Conservation (phyloP, 495 filamentous ascomycete species). For the Viridothelium virens region DNA sequence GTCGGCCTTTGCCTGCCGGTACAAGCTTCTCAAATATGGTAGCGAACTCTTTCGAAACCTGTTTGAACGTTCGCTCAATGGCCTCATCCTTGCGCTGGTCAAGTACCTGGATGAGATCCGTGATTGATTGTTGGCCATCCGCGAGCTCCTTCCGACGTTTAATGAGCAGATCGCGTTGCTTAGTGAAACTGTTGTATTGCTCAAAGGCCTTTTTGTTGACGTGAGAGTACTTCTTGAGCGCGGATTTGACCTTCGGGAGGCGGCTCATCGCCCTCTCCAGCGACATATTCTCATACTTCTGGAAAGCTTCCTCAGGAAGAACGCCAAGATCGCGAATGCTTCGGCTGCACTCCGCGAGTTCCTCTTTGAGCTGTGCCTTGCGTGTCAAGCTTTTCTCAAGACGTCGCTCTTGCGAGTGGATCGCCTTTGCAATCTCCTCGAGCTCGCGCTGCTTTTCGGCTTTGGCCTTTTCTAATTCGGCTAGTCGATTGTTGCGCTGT, state of each 20-base stretch:
- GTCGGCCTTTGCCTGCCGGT: constrained; percentile 79
- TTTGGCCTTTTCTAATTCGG: constrained; percentile 34
- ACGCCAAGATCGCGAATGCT: constrained; percentile 92
- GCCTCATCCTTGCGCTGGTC: constrained; percentile 93
- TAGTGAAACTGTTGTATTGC: constrained; percentile 95
- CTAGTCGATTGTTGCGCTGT: constrained; percentile 17
- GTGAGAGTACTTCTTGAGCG: constrained; percentile 89
- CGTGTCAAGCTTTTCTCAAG: constrained; percentile 90
- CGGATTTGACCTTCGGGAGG: constrained; percentile 87
- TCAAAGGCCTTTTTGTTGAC: constrained; percentile 99
- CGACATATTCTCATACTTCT: constrained; percentile 74
- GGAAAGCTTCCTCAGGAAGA: constrained; percentile 88
- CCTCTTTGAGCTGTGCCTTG: constrained; percentile 65
- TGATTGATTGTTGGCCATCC: constrained; percentile 70
- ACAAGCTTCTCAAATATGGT: constrained; percentile 92
- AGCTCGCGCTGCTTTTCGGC: constrained; percentile 57
- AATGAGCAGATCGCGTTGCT: constrained; percentile 73
- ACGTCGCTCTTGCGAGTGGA: constrained; percentile 79
- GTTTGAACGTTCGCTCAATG: constrained; percentile 97
- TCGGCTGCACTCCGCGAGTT: constrained; percentile 67
- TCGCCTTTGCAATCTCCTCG: constrained; percentile 68
- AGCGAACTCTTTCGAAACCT: constrained; percentile 86
- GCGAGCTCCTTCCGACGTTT: constrained; percentile 80
- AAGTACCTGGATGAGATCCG: constrained; percentile 82
- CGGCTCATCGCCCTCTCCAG: constrained; percentile 75